A percentile compares a stretch with the other conserved stretches of the same genome.
phyloP scores from a whole-genome alignment of 1,139 yeast genomes.

The Magnusiomyces ingens region DNA sequence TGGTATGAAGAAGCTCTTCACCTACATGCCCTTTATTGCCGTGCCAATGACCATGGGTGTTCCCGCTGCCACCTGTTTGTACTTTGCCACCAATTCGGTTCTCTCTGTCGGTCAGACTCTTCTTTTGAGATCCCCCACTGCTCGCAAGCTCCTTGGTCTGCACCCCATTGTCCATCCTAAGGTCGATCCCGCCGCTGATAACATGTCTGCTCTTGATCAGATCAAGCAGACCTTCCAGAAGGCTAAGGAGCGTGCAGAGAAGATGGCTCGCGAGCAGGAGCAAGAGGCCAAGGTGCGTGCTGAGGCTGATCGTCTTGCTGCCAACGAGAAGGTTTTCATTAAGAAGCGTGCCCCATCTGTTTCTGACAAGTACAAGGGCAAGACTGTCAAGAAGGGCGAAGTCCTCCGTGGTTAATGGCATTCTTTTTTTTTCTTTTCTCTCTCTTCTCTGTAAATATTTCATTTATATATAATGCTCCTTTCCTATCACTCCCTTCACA shows the following conservation, averaged over 20 bases:
- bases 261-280: constrained; percentile 30
- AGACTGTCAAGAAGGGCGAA: constrained; percentile 19
- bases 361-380: constrained; percentile 15
- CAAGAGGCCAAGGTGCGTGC: constrained; percentile 27
- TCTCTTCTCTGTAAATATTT: background rate
- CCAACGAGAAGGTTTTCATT: constrained; percentile 15
- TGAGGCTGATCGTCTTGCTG: constrained; percentile 20
- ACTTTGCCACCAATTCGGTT: constrained; percentile 75
- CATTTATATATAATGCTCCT: background rate
- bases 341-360: constrained; percentile 11
- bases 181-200: constrained; percentile 34
- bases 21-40: constrained; percentile 69
- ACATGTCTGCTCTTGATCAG: constrained; percentile 43
- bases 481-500: too few species aligned
- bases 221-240: constrained; percentile 55
- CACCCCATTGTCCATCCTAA: constrained; percentile 54
- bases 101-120: constrained; percentile 68
- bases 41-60: constrained; percentile 80
- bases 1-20: constrained; percentile 63
- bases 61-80: constrained; percentile 77
- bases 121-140: constrained; percentile 49
- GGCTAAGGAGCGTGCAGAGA: constrained; percentile 48
- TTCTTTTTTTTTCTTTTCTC: background rate
- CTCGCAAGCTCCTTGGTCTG: constrained; percentile 56
- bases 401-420: constrained; percentile 15